These are phyloP conservation scores for Kregervanrija pseudodelftensis DNA, from an alignment of 805 yeast genomes.

Conservation along the genomic window DNA sequence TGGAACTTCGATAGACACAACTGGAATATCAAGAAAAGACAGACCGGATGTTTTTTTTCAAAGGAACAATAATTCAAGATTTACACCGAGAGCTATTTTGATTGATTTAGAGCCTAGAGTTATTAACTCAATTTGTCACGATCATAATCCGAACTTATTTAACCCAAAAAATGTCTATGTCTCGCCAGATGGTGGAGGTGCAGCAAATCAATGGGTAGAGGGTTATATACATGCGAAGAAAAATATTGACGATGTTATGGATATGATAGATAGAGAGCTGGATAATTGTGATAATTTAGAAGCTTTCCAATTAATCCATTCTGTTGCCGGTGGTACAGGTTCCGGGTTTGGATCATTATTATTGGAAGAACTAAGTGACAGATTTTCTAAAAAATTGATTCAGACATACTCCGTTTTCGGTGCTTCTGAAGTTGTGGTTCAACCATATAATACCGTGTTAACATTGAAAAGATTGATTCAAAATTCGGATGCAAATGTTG, in stretches of 20 bases:
- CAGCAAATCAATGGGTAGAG: constrained; percentile 93
- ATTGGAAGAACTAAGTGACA: constrained; percentile 70
- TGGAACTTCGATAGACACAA: constrained; percentile 17
- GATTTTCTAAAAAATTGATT: constrained; percentile 73
- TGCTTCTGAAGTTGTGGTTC: constrained; percentile 82
- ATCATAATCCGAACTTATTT: constrained; percentile 40
- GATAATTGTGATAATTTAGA: constrained; percentile 86
- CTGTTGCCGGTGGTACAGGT: constrained; percentile 99
- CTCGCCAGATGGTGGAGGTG: constrained; percentile 81
- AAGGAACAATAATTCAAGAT: constrained; percentile 58
- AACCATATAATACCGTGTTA: constrained; percentile 86
- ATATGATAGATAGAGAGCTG: constrained; percentile 80
- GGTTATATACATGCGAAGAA: constrained; percentile 74
- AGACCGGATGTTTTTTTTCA: constrained; percentile 81
- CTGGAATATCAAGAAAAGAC: constrained; percentile 42
- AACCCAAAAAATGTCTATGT: constrained; percentile 78
- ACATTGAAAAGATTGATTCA: constrained; percentile 78
- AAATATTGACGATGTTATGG: constrained; percentile 66
- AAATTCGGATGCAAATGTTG: constrained; percentile 79
- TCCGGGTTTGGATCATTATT: constrained; percentile 74
- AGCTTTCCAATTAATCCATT: constrained; percentile 85
- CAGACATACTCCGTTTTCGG: constrained; percentile 85
- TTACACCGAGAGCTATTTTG: constrained; percentile 81
- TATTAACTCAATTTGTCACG: constrained; percentile 44
- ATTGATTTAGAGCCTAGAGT: constrained; percentile 91